Evolutionary conservation across 345 rosid genomes (phyloP), one percentile per base, ranked within the genome.

Genomic region (Firmiana major): DNA sequence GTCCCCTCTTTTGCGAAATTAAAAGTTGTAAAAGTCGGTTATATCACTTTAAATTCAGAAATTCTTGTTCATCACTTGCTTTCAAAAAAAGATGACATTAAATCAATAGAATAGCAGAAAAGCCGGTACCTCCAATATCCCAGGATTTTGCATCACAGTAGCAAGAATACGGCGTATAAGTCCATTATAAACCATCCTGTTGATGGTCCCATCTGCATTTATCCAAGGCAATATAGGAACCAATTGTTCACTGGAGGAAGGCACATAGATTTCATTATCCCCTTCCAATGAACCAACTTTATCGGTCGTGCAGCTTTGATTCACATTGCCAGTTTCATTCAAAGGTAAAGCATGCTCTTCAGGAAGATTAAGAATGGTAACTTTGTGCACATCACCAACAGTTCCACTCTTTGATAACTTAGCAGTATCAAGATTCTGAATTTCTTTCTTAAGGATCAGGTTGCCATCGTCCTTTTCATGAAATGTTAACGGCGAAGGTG

Each of bases 311-410:
- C 84, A 62, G 75, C 75, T 79, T 79, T 87, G 85, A 38, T 49
- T 83, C 59, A 26, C 75, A 78, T 63, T 57, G 74, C 84, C 81
- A 31, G 70, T 51, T 49, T 84, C 84, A 70, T 67, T 76, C 11
- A 66, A 49, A 21, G 85, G 79, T 26, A 67, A 79, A 28, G 60
- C 76, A 63, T 21, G 81, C 79, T 80, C 94, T 84, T 89, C 94
- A 45, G 99, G 98, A 81, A 84, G 92, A 88, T 93, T 93, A 78
- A 93, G 97, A 77, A 93, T 86, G 5, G 99, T 96, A 78, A 93
- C 92, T 86, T 83, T 89, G 86, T 93, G 98, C 73, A 84, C 83
- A 66, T 86, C 83, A 73, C 79, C 76, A 72, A 78, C 80, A 73
- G 81, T 72, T 17, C 77, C 73, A 40, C 62, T 81, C 62, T 63